Evolutionary conservation across 768 basidiomycete genomes (phyloP), one percentile per base, ranked within the genome.

Genomic region (Collybiopsis confluens): DNA sequence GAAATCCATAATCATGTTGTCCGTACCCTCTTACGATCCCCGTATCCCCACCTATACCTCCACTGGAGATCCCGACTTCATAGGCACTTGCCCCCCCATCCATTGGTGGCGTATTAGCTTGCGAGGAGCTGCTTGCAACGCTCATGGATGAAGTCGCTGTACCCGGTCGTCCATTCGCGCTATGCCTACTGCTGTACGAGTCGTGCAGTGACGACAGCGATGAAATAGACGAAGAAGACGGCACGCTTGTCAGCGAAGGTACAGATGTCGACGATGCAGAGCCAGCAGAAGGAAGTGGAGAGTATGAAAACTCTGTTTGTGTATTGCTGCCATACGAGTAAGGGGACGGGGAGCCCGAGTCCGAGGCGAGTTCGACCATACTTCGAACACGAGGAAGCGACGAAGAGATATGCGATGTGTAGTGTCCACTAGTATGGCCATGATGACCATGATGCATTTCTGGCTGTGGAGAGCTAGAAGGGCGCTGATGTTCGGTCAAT

Each of bases 231-330:
- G 52, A 53, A 15, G 52, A 53, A 13, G 52, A 53, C 20, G 52
- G 52, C 16, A 53, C 50, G 15, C 50, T 52, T 30, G 50, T 43
- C n/a, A 52, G 41, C 37, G 50, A 52, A 16, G 50, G 50, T 9
- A 52, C 50, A 23, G 50, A 52, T 3, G 18, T 45, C 30, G 42
- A 44, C 4, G 52, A 36, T 2, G 43, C 33, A 8, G 45, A 45
- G 7, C 18, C 21, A 8, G 64, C 59, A 30, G 67, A 69, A 27
- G 78, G 78, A 52, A 76, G 76, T 27, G 88, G 83, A 49, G 82
- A 84, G 66, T 91, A 92, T 10, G 90, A 88, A 71, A 92, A 92
- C 52, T 92, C 90, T 15, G 85, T 78, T 59, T 88, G 86, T 7
- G 73, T 73, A n/a, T 81, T 73, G 60, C 65, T 80, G 70, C n/a